A percentile compares a stretch with the other conserved stretches of the same genome.
Conservation (phyloP, 371 early-diverging fungal species). For the Coemansia sp. region DNA sequence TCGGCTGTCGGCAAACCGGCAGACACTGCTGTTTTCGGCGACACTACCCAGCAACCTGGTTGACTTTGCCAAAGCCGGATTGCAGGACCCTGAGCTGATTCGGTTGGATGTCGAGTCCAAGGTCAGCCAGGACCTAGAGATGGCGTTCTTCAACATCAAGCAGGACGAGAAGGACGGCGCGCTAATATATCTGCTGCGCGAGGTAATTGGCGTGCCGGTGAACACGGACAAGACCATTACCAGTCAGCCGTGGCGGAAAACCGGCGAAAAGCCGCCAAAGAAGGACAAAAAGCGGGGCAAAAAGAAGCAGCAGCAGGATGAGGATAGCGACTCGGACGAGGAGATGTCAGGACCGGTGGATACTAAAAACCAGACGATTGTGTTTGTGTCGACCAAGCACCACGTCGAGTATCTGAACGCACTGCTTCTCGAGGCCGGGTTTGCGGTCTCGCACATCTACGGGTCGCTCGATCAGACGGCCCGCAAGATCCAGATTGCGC, state of each 20-base stretch:
- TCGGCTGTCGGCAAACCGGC: constrained; percentile 79
- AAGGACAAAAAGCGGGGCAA: constrained; percentile 31
- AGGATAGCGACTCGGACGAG: constrained; percentile 1
- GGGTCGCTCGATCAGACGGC: constrained; percentile 94
- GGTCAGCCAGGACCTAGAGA: constrained; percentile 87
- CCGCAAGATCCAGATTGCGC: constrained; percentile 79
- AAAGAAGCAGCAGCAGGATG: neutral
- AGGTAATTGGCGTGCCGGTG: constrained; percentile 72
- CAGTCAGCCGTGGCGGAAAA: constrained; percentile 28
- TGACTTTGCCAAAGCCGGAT: constrained; percentile 94
- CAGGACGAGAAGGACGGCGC: constrained; percentile 88
- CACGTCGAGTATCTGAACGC: constrained; percentile 91
- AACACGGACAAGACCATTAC: constrained; percentile 48
- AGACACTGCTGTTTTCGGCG: constrained; percentile 93
- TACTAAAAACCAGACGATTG: constrained; percentile 68
- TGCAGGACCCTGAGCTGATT: constrained; percentile 88
- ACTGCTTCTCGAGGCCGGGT: constrained; percentile 69
- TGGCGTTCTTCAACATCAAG: constrained; percentile 84
- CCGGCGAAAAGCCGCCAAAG: constrained; percentile 41
- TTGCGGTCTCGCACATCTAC: constrained; percentile 82
- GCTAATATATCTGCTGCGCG: constrained; percentile 75
- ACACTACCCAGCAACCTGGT: constrained; percentile 89
- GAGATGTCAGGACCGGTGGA: neutral
- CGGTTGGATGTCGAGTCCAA: constrained; percentile 94
- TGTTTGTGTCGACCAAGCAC: constrained; percentile 95